Conservation (phyloP, 2,329 filamentous ascomycete species). For the Aureobasidium sp. region DNA sequence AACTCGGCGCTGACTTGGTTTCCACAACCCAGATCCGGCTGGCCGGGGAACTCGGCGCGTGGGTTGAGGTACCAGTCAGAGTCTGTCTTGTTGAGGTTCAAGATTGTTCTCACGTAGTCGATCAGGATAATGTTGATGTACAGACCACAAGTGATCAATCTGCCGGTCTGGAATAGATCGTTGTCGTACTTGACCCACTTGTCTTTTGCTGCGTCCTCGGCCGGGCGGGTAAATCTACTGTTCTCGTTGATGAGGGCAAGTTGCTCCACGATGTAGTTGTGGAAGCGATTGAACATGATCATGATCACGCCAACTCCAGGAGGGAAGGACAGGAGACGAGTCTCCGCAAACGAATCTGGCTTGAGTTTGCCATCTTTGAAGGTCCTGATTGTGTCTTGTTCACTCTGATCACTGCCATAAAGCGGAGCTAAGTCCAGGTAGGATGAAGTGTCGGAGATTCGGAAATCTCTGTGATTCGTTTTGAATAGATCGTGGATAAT, state of each 20-base stretch:
- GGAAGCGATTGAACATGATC: constrained; percentile 65
- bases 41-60: constrained; percentile 29
- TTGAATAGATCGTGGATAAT: constrained; percentile 55
- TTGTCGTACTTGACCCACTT: constrained; percentile 30
- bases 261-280: constrained; percentile 76
- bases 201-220: constrained; percentile 32
- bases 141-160: constrained; percentile 43
- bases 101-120: constrained; percentile 46
- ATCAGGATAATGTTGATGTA: constrained; percentile 46
- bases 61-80: constrained; percentile 37
- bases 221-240: constrained; percentile 65
- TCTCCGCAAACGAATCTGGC: constrained; percentile 60
- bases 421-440: constrained; percentile 67
- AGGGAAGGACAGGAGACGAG: constrained; percentile 56
- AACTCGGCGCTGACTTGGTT: constrained; percentile 47
- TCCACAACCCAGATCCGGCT: constrained; percentile 34
- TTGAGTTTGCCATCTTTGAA: constrained; percentile 59
- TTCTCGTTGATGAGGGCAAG: constrained; percentile 80
- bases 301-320: constrained; percentile 59
- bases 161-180: constrained; percentile 44
- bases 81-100: constrained; percentile 38
- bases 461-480: constrained; percentile 54
- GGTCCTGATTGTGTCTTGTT: constrained; percentile 57
- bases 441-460: constrained; percentile 59
- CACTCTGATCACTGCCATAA: constrained; percentile 60